phyloP scores from a whole-genome alignment of 2,329 filamentous ascomycete genomes.

The Fusarium sp. region DNA sequence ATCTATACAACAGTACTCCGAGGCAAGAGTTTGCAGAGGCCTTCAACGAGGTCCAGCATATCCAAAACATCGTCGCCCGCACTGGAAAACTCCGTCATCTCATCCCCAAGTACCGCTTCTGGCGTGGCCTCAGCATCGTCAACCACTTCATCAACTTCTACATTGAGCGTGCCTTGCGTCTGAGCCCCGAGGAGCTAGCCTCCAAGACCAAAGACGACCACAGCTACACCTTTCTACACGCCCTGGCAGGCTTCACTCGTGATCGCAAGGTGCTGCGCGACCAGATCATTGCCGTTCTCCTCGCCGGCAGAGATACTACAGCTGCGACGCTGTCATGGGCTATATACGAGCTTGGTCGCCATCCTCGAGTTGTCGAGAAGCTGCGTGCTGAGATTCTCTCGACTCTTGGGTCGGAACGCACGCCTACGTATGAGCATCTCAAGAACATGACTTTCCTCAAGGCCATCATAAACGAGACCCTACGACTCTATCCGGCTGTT shows the following conservation, averaged over 20 bases:
- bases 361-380: constrained; percentile 73
- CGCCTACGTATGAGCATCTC: constrained; percentile 80
- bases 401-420: constrained; percentile 69
- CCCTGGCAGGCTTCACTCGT: constrained; percentile 82
- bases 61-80: constrained; percentile 75
- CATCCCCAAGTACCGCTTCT: constrained; percentile 73
- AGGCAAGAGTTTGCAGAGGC: constrained; percentile 79
- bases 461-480: constrained; percentile 78
- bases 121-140: constrained; percentile 72
- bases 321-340: constrained; percentile 83
- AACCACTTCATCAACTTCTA: constrained; percentile 81
- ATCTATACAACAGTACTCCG: constrained; percentile 57
- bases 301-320: constrained; percentile 90
- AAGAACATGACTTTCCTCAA: constrained; percentile 89
- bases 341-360: constrained; percentile 81
- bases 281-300: constrained; percentile 82
- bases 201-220: constrained; percentile 76
- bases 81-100: constrained; percentile 71
- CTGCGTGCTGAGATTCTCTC: constrained; percentile 78
- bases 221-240: constrained; percentile 87
- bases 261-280: constrained; percentile 79
- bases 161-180: constrained; percentile 77
- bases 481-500: constrained; percentile 81
- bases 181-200: constrained; percentile 77
- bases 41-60: constrained; percentile 81